These are phyloP conservation scores for Trypanosoma avium DNA, from an alignment of 208 protist species.

Conservation along the genomic window DNA sequence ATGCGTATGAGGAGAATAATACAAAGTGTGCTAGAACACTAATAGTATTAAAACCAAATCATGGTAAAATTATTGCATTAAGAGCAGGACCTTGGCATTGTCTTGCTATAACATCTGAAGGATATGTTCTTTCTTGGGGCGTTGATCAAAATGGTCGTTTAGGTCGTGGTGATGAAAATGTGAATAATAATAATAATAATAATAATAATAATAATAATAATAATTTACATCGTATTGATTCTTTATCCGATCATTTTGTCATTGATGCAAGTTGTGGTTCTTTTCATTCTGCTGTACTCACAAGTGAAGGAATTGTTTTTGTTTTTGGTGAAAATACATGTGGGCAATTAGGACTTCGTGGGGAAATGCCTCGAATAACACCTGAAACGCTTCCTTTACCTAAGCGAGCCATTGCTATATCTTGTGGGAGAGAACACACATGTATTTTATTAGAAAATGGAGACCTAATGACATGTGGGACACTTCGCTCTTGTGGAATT, in stretches of 20 bases:
- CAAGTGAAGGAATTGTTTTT: slow-evolving; percentile 56
- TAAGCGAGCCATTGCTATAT: slow-evolving; percentile 47
- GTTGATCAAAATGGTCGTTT: slow-evolving; percentile 50
- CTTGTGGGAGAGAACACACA: slow-evolving; percentile 58
- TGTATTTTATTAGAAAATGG: slow-evolving; percentile 64
- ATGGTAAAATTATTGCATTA: slow-evolving; percentile 21
- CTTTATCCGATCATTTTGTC: slow-evolving; percentile 33
- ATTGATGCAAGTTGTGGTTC: slow-evolving; percentile 62
- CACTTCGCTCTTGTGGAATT: slow-evolving; percentile 37
- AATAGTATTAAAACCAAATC: slow-evolving; percentile 23
- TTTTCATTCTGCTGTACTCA: slow-evolving; percentile 62
- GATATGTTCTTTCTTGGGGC: slow-evolving; percentile 77
- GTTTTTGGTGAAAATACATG: slow-evolving; percentile 68
- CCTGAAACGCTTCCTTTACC: slow-evolving; percentile 45
- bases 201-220: slow-evolving; percentile 37
- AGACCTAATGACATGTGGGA: slow-evolving; percentile 73
- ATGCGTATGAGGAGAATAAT: slow-evolving; percentile 29
- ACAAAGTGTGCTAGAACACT: slow-evolving; percentile 38
- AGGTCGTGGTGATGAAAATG: slow-evolving; percentile 70
- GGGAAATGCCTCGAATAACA: slow-evolving; percentile 16
- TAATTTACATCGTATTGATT: slow-evolving; percentile 49
- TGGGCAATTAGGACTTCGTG: slow-evolving; percentile 60
- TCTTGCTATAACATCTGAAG: slow-evolving; percentile 45
- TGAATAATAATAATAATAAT: too few relatives aligned
- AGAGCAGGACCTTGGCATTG: slow-evolving; percentile 65